A percentile compares a stretch with the other conserved stretches of the same genome.
phyloP scores from a whole-genome alignment of 2,329 filamentous ascomycete species.

The Microdochium trichocladiopsis region DNA sequence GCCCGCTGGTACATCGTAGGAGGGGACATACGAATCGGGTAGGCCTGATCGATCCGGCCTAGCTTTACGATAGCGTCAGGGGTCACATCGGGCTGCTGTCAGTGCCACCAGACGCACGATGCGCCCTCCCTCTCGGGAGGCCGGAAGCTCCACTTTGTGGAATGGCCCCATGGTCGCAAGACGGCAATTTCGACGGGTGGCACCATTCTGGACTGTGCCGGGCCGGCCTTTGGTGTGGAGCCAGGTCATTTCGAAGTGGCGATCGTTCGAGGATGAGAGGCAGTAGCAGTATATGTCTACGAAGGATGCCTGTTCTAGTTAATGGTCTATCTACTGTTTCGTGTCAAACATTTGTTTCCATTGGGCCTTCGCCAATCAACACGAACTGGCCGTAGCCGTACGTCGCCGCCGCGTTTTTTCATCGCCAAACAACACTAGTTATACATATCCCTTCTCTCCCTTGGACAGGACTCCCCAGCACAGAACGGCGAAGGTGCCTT shows the following conservation, averaged over 20 bases:
- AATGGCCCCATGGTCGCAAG: background rate
- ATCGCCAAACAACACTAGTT: background rate
- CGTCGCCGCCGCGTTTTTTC: no score
- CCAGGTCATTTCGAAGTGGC: background rate
- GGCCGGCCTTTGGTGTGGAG: background rate
- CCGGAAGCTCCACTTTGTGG: background rate
- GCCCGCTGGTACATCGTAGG: no score
- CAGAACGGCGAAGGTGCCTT: background rate
- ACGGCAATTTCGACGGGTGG: background rate
- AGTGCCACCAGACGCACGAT: no score
- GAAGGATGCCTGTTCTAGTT: no score
- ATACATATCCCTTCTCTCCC: background rate
- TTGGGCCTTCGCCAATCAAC: no score
- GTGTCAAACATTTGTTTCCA: no score
- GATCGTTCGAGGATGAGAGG: background rate
- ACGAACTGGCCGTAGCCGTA: no score
- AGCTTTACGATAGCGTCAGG: no score
- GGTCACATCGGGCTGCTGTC: no score
- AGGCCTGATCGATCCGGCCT: no score
- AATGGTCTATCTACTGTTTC: no score
- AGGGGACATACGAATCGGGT: no score
- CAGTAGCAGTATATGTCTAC: background rate
- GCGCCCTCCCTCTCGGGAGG: background rate
- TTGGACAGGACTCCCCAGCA: background rate
- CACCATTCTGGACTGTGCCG: background rate